These are phyloP conservation scores for Trapa incisa DNA, from an alignment of 345 rosid species.

Conservation along the genomic window DNA sequence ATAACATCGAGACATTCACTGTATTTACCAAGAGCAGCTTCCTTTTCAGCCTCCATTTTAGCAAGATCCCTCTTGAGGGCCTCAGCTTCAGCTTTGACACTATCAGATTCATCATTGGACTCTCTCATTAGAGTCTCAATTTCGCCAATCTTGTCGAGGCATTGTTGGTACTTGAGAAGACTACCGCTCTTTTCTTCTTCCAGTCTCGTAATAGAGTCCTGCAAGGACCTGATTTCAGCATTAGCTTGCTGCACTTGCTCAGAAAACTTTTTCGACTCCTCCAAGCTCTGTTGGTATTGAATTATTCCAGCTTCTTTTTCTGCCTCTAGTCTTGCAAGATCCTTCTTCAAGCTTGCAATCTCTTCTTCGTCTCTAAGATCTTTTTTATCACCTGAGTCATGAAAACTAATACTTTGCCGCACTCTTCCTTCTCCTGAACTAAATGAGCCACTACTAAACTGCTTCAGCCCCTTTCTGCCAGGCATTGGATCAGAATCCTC, in stretches of 20 bases:
- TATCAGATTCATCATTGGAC: slow-evolving; percentile 7
- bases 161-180: slow-evolving; percentile 59
- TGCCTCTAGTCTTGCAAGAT: slow-evolving; percentile 71
- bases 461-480: slow-evolving; percentile 49
- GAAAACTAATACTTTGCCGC: slow-evolving; percentile 68
- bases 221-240: slow-evolving; percentile 56
- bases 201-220: slow-evolving; percentile 45
- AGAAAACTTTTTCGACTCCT: slow-evolving; percentile 37
- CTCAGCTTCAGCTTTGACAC: slow-evolving; percentile 63
- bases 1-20: slow-evolving; percentile 45
- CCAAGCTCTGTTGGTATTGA: slow-evolving; percentile 65
- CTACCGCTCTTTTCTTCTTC: slow-evolving; percentile 52
- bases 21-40: slow-evolving; percentile 42
- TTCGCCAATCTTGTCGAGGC: slow-evolving; percentile 10
- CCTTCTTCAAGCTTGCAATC: slow-evolving; percentile 55
- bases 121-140: neutral
- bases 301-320: slow-evolving; percentile 72
- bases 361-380: slow-evolving; percentile 67
- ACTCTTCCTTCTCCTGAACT: slow-evolving; percentile 50
- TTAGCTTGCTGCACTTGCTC: slow-evolving; percentile 72
- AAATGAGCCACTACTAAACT: slow-evolving; percentile 26
- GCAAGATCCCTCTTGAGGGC: slow-evolving; percentile 63
- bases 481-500: slow-evolving; percentile 41
- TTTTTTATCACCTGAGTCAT: slow-evolving; percentile 38
- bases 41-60: slow-evolving; percentile 59